Percentiles rank a stretch among this genome's conserved stretches.
These are phyloP conservation scores for Podospora fimiseda DNA, from an alignment of 495 filamentous ascomycete species.

Conservation along the genomic window DNA sequence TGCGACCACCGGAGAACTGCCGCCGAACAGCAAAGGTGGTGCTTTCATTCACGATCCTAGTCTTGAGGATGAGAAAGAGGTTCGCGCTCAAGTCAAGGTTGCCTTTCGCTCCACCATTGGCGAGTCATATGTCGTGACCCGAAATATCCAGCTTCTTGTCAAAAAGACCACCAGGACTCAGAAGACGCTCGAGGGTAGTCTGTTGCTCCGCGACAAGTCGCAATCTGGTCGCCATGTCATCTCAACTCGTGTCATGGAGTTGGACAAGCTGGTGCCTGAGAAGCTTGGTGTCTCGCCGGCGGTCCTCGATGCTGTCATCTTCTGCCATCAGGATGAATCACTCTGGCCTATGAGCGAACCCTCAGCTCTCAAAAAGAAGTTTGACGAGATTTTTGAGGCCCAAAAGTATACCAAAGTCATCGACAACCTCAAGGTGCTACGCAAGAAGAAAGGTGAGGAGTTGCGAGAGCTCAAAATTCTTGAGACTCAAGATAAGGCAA, in stretches of 20 bases:
- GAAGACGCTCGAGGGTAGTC: conserved; percentile 74
- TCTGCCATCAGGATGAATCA: conserved; percentile 97
- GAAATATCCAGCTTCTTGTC: conserved; percentile 76
- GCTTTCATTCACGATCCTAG: conserved; percentile 97
- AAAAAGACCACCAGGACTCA: conserved; percentile 66
- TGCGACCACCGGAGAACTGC: conserved; percentile 89
- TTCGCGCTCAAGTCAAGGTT: conserved; percentile 85
- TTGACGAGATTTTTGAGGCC: conserved; percentile 97
- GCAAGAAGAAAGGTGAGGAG: conserved; percentile 76
- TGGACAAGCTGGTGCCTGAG: conserved; percentile 77
- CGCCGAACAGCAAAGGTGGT: conserved; percentile 87
- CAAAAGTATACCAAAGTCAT: conserved; percentile 95
- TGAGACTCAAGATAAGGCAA: conserved; percentile 70
- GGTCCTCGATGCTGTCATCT: conserved; percentile 88
- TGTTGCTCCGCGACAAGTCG: conserved; percentile 61
- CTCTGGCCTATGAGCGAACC: conserved; percentile 97
- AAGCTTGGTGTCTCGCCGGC: conserved; percentile 87
- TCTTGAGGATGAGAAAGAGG: conserved; percentile 80
- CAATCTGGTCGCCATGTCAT: conserved; percentile 57
- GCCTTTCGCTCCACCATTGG: conserved; percentile 72
- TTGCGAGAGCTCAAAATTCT: conserved; percentile 62
- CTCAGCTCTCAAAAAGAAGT: conserved; percentile 74
- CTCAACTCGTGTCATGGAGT: conserved; percentile 69
- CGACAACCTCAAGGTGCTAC: conserved; percentile 77
- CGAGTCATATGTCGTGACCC: conserved; percentile 69